Conservation (phyloP, 1,284 basidiomycete genomes). For the Cutaneotrichosporon cavernicola region DNA sequence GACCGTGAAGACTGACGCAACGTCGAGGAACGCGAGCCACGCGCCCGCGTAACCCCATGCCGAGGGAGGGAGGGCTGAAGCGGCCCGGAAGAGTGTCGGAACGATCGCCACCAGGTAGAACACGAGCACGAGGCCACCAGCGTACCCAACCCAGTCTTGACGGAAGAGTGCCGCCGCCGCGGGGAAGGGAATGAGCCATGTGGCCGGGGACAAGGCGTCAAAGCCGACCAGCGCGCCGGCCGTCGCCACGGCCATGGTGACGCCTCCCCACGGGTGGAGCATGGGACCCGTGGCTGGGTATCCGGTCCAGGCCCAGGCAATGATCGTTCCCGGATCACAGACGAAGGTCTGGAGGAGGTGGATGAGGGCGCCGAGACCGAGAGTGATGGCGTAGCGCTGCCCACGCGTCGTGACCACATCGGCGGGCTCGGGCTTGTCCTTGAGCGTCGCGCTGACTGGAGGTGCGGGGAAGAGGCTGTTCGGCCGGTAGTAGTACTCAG, state of each 20-base stretch:
- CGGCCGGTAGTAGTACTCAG: constrained; percentile 45
- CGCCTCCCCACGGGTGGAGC: constrained; percentile 68
- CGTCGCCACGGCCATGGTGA: constrained; percentile 68
- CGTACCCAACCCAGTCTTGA: constrained; percentile 72
- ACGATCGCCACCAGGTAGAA: constrained; percentile 67
- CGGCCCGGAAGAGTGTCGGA: constrained; percentile 59
- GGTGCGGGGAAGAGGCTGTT: constrained; percentile 39
- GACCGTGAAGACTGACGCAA: constrained; percentile 76
- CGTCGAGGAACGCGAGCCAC: constrained; percentile 65
- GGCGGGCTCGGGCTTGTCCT: constrained; percentile 26
- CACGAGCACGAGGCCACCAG: constrained; percentile 67
- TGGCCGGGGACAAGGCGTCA: constrained; percentile 4
- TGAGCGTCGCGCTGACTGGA: constrained; percentile 18
- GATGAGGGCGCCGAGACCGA: constrained; percentile 71
- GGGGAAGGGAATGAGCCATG: constrained; percentile 13
- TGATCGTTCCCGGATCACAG: constrained; percentile 75
- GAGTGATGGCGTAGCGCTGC: constrained; percentile 25
- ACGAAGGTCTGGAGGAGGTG: constrained; percentile 76
- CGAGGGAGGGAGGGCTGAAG: constrained; percentile 46
- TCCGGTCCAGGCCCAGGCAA: constrained; percentile 90
- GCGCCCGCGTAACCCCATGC: constrained; percentile 63
- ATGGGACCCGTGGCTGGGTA: constrained; percentile 74
- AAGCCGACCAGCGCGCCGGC: constrained; percentile 52
- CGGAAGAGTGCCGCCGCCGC: constrained; percentile 61
- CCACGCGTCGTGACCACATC: constrained; percentile 17